These are phyloP conservation scores for Fomitopsis pinicola DNA, from an alignment of 1,284 basidiomycete genomes.

Conservation along the genomic window DNA sequence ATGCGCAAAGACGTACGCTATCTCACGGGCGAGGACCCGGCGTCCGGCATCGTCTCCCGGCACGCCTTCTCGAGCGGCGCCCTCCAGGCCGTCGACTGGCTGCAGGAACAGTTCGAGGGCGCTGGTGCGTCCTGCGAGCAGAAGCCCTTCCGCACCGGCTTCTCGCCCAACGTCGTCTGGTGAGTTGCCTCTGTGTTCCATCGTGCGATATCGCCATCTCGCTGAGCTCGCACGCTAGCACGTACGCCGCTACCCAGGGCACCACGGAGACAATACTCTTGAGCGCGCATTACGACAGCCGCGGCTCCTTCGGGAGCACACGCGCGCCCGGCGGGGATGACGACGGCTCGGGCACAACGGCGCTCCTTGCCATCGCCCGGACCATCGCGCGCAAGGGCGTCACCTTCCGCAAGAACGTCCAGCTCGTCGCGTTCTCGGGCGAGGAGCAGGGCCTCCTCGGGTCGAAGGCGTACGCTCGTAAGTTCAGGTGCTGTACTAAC, in stretches of 20 bases:
- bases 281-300: slow-evolving; percentile 82
- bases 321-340: slow-evolving; percentile 77
- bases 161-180: slow-evolving; percentile 85
- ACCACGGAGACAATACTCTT: slow-evolving; percentile 64
- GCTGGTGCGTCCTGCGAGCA: slow-evolving; percentile 73
- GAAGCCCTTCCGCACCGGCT: slow-evolving; percentile 61
- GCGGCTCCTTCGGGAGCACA: slow-evolving; percentile 77
- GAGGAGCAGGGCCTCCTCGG: slow-evolving; percentile 71
- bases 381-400: slow-evolving; percentile 61
- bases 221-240: slow-evolving; percentile 31
- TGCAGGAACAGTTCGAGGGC: slow-evolving; percentile 64
- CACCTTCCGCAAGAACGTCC: slow-evolving; percentile 62
- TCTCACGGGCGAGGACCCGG: slow-evolving; percentile 75
- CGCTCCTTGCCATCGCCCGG: slow-evolving; percentile 73
- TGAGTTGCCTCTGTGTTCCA: slow-evolving; percentile 22
- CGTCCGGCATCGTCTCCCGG: slow-evolving; percentile 63
- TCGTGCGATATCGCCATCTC: neutral
- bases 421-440: slow-evolving; percentile 67
- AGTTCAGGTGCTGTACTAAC: slow-evolving; percentile 19
- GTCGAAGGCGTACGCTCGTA: slow-evolving; percentile 63
- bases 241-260: slow-evolving; percentile 46
- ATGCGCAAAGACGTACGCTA: slow-evolving; percentile 71
- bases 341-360: slow-evolving; percentile 76
- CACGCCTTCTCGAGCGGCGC: slow-evolving; percentile 77
- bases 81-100: slow-evolving; percentile 68